Evolutionary conservation across 2,329 filamentous ascomycete genomes (phyloP), one percentile per base, ranked within the genome.

Genomic region (Monilinia fructicola): DNA sequence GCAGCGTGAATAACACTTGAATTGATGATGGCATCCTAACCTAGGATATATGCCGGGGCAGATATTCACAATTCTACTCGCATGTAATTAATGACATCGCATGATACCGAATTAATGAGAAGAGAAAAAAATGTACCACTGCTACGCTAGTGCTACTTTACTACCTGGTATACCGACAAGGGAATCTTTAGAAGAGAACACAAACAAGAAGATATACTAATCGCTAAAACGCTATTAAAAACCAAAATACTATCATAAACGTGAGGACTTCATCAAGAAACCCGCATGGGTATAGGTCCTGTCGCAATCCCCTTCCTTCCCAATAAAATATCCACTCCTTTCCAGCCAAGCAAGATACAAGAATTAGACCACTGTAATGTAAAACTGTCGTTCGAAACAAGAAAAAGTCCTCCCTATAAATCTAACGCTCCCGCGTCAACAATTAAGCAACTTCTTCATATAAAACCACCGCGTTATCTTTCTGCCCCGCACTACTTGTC

Each of bases 171-270:
- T 14, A 26, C 44, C 44, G 31, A 16, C 21, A 21, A 50, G 58
- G 58, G 58, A 61, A 61, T 61, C 44, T 38, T 18, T 50, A 4
- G 38, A 61, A 64, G 44, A 63, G 46, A 48, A 61, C 18, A 65
- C 52, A 65, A 55, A 61, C 60, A 54, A 18, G n/a, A 35, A 62
- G 52, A 65, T 52, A 66, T 66, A 66, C 55, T 64, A 65, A 67
- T 64, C 71, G 71, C 71, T 73, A 71, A 71, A 68, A 68, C 71
- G 71, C 71, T 73, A 69, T 65, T 72, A 42, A 54, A 42, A 28
- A 48, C 18, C 21, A 54, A 54, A 53, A 50, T 40, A 60, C 26
- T 53, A 59, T 42, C 54, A 65, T 52, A 48, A 59, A 69, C 55
- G 50, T 69, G 28, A 65, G 63, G 65, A 70, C 68, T 66, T 72